Base-by-base conservation (phyloP, 148 eudicot species). In the Rhododendron ovatum region DNA sequence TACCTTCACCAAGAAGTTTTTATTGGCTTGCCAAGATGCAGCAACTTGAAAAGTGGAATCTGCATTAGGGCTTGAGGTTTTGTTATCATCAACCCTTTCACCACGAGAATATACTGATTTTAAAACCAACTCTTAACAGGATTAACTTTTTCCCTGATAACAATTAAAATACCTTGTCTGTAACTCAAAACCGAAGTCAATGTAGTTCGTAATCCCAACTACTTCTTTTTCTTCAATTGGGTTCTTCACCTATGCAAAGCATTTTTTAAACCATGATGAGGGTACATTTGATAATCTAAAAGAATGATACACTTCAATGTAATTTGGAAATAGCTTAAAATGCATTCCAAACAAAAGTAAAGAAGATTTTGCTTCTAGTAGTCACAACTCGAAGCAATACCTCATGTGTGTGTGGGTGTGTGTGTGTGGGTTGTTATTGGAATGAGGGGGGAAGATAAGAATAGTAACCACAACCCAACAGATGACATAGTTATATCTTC, bases 1-100 rank as follows among this genome's bases (percentile, higher is more conserved):
- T 87, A 94, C 99, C 99, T 96, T 71, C 76, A 75, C 47, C 47
- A 75, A 5, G 26, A 75, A 88, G 90, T 96, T 96, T 90, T 94
- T 96, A 86, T 96, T 96, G 87, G 98, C 98, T 90, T 96, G 99
- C 99, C 99, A 96, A 84, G 99, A 96, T 88, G 95, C 98, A 89
- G 94, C 99, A 88, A 96, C 92, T 88, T 96, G 98, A 82, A 96
- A 95, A 47, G 94, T 89, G 79, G 99, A 95, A 88, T 95, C 98
- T 24, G 89, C 88, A 73, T 89, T 85, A 73, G 84, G 84, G 82
- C 92, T 93, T 45, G 94, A 83, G 55, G 91, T 26, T 74, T 86
- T 90, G 74, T 75, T 85, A 88, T 93, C 94, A 85, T 95, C 94
- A 81, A 96, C 73, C 86, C 99, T 30, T 95, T 77, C 4, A 82